Evolutionary conservation across 176 grass and related monocot genomes (phyloP), one percentile per base, ranked within the genome.

Genomic region (Pharus latifolius): DNA sequence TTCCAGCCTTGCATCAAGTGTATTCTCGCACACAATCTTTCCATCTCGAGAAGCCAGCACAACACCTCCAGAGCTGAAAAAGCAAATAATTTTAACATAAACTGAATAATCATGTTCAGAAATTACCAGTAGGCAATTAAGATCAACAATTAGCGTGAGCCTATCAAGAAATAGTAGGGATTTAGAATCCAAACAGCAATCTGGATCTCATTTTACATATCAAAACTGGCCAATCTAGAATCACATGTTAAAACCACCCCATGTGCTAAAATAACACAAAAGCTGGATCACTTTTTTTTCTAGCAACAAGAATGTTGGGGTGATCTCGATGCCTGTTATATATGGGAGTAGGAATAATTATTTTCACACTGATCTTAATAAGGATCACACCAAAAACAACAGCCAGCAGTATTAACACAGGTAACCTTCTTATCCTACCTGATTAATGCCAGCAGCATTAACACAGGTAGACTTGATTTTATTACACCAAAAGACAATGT

Each of bases 21-120:
- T 88, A 72, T 94, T 99, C 73, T 99, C 96, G 1, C 31, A 91
- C 19, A 99, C 90, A 67, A 99, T 99, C 64, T 95, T 99, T 78
- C 96, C 90, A 88, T 99, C 90, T 79, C 82, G 74, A 57, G 96
- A 99, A 73, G 96, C 96, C 79, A 99, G 69, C 37, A 99, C 90
- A 42, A 99, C 69, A 76, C 96, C 96, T 40, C 96, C 96, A 66
- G 88, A 88, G 79, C 96, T 99, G 69, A 81, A 85, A 46, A 81
- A 40, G 48, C 38, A 74, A 9, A 49, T 42, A 70, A 12, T 50
- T 49, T 77, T 17, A 80, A 25, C 43, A 49, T 62, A 58, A 49
- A 67, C 41, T 56, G 26, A 6, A 28, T 22, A 80, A 70, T 45
- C 5, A 31, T 24, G 2, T 7, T n/a, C 34, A 75, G 6, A 40